These are phyloP conservation scores for Cephalotrichum gorgonifer DNA, from an alignment of 2,329 filamentous ascomycete genomes.

Conservation along the genomic window DNA sequence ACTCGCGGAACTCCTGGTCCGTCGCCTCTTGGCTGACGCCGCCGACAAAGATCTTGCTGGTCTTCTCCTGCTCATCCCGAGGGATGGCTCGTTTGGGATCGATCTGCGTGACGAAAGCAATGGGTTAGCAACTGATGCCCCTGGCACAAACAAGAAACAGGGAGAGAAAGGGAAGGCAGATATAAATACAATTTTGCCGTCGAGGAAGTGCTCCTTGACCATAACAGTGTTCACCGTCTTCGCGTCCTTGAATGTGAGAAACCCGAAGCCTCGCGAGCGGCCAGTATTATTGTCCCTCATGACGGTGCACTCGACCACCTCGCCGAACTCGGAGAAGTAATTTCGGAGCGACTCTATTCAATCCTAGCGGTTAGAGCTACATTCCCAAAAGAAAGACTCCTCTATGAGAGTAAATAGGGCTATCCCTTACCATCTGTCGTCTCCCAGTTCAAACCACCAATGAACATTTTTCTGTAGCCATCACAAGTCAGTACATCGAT, in stretches of 20 bases:
- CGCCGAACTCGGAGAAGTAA: slow-evolving; percentile 96
- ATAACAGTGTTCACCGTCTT: slow-evolving; percentile 98
- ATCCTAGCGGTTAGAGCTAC: slow-evolving; percentile 8
- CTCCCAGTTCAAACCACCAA: slow-evolving; percentile 97
- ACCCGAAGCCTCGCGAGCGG: slow-evolving; percentile 90
- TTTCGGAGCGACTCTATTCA: slow-evolving; percentile 79
- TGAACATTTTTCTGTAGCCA: slow-evolving; percentile 88
- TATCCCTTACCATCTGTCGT: slow-evolving; percentile 80
- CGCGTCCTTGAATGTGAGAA: slow-evolving; percentile 93
- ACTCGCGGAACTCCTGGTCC: slow-evolving; percentile 90
- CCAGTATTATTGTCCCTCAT: slow-evolving; percentile 95
- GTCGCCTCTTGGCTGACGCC: slow-evolving; percentile 96
- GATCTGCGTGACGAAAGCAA: slow-evolving; percentile 66
- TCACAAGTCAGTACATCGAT: slow-evolving; percentile 1
- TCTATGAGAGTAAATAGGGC: neutral
- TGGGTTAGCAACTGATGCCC: slow-evolving; percentile 12
- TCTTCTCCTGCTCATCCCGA: slow-evolving; percentile 94
- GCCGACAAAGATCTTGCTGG: slow-evolving; percentile 96
- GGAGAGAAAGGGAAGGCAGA: neutral
- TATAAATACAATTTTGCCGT: slow-evolving; percentile 86
- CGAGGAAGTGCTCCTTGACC: slow-evolving; percentile 97
- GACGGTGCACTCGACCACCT: slow-evolving; percentile 97
- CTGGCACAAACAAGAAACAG: neutral
- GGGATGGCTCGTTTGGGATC: slow-evolving; percentile 97
- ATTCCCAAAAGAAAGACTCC: neutral